Base-by-base conservation (phyloP, 352 stramenopile genomes). In the Phytophthora syringae region DNA sequence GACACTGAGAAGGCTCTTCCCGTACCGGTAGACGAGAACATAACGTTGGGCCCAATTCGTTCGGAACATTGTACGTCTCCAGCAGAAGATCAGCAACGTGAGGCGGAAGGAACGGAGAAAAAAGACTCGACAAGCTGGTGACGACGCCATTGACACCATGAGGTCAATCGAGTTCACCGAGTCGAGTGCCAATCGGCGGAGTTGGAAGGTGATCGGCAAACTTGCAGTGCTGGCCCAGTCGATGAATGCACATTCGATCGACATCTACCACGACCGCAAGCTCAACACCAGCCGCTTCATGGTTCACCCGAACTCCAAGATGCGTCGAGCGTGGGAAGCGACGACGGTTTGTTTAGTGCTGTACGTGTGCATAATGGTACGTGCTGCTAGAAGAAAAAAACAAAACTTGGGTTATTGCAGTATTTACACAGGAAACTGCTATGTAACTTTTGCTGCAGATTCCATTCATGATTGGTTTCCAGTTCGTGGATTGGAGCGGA, bases 231-330 rank as follows among this genome's bases (percentile, higher is more conserved):
- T 76, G 2, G 62, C 62, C n/a, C 45, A 72, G 39, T 69, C 52
- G n/a, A 79, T 79, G 71, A 74, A 76, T 15, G 63, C 60, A 16
- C 67, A 74, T 59, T 64, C 63, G 3, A 91, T 94, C 40, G 85
- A 94, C 42, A 94, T 94, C 59, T 94, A 92, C 64, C 85, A 94
- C 70, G 80, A 88, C 24, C 52, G 67, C n/a, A 88, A 84, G 27
- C 65, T 78, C 20, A 83, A 79, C 48, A 70, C 65, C 6, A 84
- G 68, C 34, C 70, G 67, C 12, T 91, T 80, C 58, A 94, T 94
- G 85, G 76, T 94, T 49, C 85, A 94, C 54, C 85, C 85, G 1
- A 94, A 94, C 60, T 94, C 83, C 12, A 89, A 88, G 47, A 63
- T 90, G 24, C 81, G 83, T 16, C 78, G 85, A 20, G 18, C 80